Evolutionary conservation across 2,329 filamentous ascomycete genomes (phyloP), one percentile per base, ranked within the genome.

Genomic region (Tolypocladium sp.): DNA sequence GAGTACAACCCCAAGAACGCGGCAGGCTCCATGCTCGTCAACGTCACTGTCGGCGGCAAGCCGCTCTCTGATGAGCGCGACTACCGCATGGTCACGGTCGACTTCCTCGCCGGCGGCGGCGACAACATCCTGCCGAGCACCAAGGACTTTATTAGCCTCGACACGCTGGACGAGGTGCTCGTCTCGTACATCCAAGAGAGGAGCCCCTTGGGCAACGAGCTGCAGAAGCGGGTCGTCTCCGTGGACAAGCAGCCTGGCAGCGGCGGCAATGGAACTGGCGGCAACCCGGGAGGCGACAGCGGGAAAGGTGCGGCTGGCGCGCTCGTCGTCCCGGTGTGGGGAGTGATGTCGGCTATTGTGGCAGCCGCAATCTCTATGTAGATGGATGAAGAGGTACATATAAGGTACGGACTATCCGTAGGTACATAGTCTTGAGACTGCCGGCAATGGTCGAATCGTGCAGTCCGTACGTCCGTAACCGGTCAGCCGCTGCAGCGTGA

Each of bases 61-160:
- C 70, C 74, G 0, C 71, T 88, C 2, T 77, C 82, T 40, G 70
- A 75, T 13, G 69, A 68, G 7, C 53, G 60, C 13, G 72, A 77
- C 35, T 88, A 88, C 68, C 78, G 76, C 13, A 69, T 88, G 25
- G 81, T 85, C 20, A 88, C 85, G 0, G 73, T 86, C 1, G 85
- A 88, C 64, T 88, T 87, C 63, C 63, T 88, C 0, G 83, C 84
- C 1, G 77, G 78, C 3, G 84, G 83, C 2, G 86, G 85, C 17
- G 86, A 88, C 64, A 87, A 86, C 66, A 82, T 87, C 66, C 77
- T 85, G 27, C 64, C 69, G n/a, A 49, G 64, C 1, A 68, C 65
- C 9, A 67, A 62, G 33, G 70, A 72, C 57, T 79, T 79, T 52
- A 70, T 76, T 37, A 74, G 73, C 7, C 73, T 84, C 3, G 81